Conservation (phyloP, 2,329 filamentous ascomycete genomes). For the Colletotrichum sidae region DNA sequence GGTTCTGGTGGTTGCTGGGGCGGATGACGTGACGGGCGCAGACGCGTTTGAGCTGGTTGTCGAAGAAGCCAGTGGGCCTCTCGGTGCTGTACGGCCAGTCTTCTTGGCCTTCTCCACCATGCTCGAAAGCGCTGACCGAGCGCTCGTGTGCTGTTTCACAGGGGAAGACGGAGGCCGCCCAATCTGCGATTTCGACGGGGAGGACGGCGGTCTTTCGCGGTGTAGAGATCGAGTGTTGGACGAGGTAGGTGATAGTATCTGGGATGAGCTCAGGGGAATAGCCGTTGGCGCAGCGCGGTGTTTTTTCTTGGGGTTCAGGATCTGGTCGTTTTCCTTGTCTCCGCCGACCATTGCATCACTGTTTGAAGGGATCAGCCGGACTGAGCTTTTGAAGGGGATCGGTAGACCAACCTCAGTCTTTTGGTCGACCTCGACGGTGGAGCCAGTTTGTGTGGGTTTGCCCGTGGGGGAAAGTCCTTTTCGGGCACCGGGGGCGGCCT, state of each 20-base stretch:
- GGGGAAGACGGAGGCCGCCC: slow-evolving; percentile 69
- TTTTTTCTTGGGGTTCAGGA: slow-evolving; percentile 78
- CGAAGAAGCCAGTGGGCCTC: slow-evolving; percentile 60
- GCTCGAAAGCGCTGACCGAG: slow-evolving; percentile 59
- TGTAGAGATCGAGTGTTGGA: slow-evolving; percentile 80
- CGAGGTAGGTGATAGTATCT: slow-evolving; percentile 84
- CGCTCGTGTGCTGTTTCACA: slow-evolving; percentile 61
- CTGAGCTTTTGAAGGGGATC: slow-evolving; percentile 7
- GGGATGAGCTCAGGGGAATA: slow-evolving; percentile 56
- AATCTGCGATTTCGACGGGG: slow-evolving; percentile 69
- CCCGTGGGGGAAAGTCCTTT: slow-evolving; percentile 57
- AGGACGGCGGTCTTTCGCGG: slow-evolving; percentile 58
- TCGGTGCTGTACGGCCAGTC: slow-evolving; percentile 60
- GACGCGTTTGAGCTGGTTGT: slow-evolving; percentile 52
- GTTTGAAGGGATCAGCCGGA: slow-evolving; percentile 40
- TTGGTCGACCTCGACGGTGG: slow-evolving; percentile 52
- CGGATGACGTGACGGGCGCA: slow-evolving; percentile 28
- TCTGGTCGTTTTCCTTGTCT: slow-evolving; percentile 80
- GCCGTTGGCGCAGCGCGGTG: slow-evolving; percentile 58
- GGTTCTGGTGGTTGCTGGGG: slow-evolving; percentile 48
- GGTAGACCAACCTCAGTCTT: slow-evolving; percentile 59
- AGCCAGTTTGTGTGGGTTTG: slow-evolving; percentile 50
- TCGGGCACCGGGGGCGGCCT: slow-evolving; percentile 61
- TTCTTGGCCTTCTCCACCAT: slow-evolving; percentile 73
- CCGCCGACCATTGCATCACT: slow-evolving; percentile 73